Percentiles rank a stretch among this genome's conserved stretches.
Conservation (phyloP, 2,329 filamentous ascomycete species). For the Biscogniauxia sp. region DNA sequence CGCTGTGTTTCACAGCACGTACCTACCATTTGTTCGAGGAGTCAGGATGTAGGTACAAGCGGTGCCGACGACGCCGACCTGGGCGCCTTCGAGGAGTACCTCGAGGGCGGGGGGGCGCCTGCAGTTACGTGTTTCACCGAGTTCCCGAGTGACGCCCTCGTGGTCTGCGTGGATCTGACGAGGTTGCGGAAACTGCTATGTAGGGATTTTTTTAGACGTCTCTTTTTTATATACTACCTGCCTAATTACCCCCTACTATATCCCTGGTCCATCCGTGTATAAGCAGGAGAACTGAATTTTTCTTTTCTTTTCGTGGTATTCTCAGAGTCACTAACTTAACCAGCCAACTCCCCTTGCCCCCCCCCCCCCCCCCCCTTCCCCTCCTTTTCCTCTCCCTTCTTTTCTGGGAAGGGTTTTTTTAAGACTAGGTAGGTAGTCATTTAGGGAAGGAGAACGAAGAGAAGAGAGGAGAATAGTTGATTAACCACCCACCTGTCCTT, state of each 20-base stretch:
- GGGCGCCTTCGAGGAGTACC: slow-evolving; percentile 43
- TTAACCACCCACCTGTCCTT: too few species aligned
- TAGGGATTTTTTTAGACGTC: background rate
- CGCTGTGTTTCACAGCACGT: slow-evolving; percentile 50
- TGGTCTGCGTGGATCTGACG: slow-evolving; percentile 40
- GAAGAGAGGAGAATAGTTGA: background rate
- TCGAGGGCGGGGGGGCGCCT: slow-evolving; percentile 40
- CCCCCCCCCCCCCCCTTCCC: background rate
- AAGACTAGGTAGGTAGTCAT: too few species aligned
- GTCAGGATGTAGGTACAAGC: slow-evolving; percentile 49
- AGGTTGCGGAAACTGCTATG: slow-evolving; percentile 41
- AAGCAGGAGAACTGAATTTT: too few species aligned
- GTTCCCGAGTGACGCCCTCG: slow-evolving; percentile 46
- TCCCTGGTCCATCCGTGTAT: too few species aligned
- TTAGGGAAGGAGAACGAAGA: too few species aligned
- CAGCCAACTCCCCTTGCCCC: too few species aligned
- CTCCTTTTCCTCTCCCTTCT: background rate
- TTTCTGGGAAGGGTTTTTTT: background rate
- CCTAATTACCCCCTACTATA: too few species aligned
- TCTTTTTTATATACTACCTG: too few species aligned
- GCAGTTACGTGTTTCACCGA: slow-evolving; percentile 51
- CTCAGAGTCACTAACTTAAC: background rate
- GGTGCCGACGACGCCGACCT: slow-evolving; percentile 42
- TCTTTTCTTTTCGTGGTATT: too few species aligned
- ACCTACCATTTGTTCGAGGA: slow-evolving; percentile 47